Conservation (phyloP, 805 yeast genomes). For the Nakazawaea laoshanensis region DNA sequence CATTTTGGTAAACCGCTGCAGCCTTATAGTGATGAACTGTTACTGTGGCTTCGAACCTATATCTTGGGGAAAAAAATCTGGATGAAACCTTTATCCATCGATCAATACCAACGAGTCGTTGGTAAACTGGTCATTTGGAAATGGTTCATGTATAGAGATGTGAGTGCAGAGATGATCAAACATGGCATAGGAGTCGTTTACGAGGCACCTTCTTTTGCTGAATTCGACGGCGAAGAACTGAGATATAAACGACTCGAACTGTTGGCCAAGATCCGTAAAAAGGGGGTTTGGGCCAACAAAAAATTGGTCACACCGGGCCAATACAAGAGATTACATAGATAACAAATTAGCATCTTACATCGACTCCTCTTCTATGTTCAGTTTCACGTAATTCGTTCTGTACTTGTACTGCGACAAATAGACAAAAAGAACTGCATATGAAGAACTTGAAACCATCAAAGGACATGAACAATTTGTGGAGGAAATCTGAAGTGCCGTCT, state of each 20-base stretch:
- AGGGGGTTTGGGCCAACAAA: conserved; percentile 63
- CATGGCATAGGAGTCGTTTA: conserved; percentile 83
- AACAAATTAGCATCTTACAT: conserved; percentile 60
- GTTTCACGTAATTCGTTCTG: conserved; percentile 90
- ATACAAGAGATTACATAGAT: conserved; percentile 44
- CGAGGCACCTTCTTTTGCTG: conserved; percentile 65
- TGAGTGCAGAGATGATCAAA: conserved; percentile 80
- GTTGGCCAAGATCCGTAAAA: conserved; percentile 43
- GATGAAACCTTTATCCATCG: conserved; percentile 71
- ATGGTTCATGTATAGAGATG: conserved; percentile 49
- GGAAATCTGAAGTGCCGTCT: conserved; percentile 67
- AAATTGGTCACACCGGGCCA: conserved; percentile 66
- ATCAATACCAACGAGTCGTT: conserved; percentile 86
- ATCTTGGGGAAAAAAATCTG: conserved; percentile 61
- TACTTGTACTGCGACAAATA: conserved; percentile 82
- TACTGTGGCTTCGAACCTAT: conserved; percentile 63
- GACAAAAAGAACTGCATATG: conserved; percentile 47
- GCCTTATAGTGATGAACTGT: conserved; percentile 77
- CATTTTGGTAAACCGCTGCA: conserved; percentile 95
- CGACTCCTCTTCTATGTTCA: conserved; percentile 77
- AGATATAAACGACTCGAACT: conserved; percentile 53
- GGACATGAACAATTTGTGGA: conserved; percentile 68
- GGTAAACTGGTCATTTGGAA: conserved; percentile 58
- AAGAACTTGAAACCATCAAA: conserved; percentile 59
- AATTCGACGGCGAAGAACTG: conserved; percentile 72